phyloP scores from a whole-genome alignment of 2,329 filamentous ascomycete species.

The Fusarium veterinarium region DNA sequence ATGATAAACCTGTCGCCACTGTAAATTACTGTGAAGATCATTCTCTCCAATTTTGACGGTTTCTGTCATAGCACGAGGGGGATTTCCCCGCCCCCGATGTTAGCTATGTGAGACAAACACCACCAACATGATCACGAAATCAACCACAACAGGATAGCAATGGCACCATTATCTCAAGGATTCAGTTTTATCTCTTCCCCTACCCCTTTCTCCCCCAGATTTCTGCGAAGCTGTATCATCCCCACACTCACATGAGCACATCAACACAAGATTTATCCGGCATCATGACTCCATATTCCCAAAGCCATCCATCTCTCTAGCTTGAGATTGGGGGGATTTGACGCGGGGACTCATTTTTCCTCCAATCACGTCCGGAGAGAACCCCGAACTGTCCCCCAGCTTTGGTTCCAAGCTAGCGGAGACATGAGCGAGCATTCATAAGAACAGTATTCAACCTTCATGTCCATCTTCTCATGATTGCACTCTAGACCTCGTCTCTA shows the following conservation, averaged over 20 bases:
- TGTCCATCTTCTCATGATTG: conserved; percentile 23
- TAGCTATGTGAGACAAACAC: background rate
- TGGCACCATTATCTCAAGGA: background rate
- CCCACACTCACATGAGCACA: conserved; percentile 27
- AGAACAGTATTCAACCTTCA: conserved; percentile 23
- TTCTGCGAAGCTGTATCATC: conserved; percentile 14
- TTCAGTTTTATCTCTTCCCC: background rate
- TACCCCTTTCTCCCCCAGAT: conserved; percentile 7
- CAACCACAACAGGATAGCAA: background rate
- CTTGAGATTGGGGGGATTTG: conserved; percentile 40
- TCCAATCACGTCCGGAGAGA: conserved; percentile 46
- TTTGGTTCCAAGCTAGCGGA: conserved; percentile 22
- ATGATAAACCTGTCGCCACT: conserved; percentile 6
- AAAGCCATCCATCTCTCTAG: conserved; percentile 3
- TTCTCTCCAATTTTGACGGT: conserved; percentile 16
- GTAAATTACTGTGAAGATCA: background rate
- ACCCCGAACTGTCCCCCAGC: conserved; percentile 36
- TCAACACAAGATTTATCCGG: conserved; percentile 29
- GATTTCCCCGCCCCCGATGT: conserved; percentile 22
- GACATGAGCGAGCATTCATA: conserved; percentile 42
- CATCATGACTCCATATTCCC: conserved; percentile 36
- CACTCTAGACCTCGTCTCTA: background rate
- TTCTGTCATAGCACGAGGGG: background rate
- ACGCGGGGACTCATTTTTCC: conserved; percentile 38
- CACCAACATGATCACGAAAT: background rate